Conservation (phyloP, 164 flowering plant species). For the Cinnamomum micranthum region DNA sequence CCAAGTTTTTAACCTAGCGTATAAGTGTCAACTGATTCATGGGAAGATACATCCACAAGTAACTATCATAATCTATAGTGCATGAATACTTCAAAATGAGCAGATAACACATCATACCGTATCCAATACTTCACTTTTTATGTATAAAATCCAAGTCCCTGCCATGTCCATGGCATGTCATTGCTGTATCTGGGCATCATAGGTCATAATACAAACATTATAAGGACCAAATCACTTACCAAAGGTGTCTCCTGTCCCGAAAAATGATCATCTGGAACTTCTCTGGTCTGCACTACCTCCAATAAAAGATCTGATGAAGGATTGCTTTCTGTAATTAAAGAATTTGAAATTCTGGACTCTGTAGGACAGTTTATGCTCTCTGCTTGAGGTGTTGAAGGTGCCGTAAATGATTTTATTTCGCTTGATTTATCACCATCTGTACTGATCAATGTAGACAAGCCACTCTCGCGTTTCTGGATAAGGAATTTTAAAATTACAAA, state of each 20-base stretch:
- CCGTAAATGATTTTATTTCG: conserved; percentile 67
- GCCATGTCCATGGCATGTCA: no score
- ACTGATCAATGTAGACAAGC: conserved; percentile 45
- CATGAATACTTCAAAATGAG: no score
- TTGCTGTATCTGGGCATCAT: no score
- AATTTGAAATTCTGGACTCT: conserved; percentile 63
- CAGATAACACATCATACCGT: no score
- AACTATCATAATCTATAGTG: no score
- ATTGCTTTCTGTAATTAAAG: conserved; percentile 52
- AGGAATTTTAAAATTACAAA: background rate
- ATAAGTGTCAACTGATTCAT: background rate
- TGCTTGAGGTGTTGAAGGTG: conserved; percentile 91
- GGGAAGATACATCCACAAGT: background rate
- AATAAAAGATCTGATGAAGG: conserved; percentile 50
- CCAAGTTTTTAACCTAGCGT: no score
- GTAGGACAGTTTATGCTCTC: conserved; percentile 50
- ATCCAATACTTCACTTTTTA: no score
- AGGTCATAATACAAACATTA: background rate
- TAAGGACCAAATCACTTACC: conserved; percentile 42
- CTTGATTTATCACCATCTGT: conserved; percentile 78
- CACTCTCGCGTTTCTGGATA: conserved; percentile 82
- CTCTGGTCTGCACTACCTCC: conserved; percentile 48
- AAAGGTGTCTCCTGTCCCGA: conserved; percentile 57
- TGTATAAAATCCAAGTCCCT: no score
- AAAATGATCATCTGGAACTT: conserved; percentile 43